Percentiles rank a stretch among this genome's conserved stretches.
Conservation (phyloP, 2,329 filamentous ascomycete species). For the Sporothrix phasma region DNA sequence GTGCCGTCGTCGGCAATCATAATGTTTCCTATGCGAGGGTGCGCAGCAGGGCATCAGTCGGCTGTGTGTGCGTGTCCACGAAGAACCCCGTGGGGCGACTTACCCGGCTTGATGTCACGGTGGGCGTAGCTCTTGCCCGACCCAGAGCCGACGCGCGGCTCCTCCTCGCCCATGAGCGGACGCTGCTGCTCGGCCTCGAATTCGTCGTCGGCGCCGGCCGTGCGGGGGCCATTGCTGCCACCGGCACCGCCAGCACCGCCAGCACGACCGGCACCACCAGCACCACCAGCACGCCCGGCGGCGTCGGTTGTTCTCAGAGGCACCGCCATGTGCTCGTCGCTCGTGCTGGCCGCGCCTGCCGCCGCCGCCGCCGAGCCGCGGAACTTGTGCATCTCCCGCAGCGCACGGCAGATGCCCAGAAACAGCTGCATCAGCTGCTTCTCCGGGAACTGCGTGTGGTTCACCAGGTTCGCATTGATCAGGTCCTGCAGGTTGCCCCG, state of each 20-base stretch:
- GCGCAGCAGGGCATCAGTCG: neutral
- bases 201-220: constrained; percentile 55
- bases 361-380: constrained; percentile 34
- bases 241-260: constrained; percentile 27
- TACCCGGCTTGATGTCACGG: constrained; percentile 93
- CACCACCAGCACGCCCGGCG: too few species aligned
- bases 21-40: constrained; percentile 58
- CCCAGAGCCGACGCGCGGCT: constrained; percentile 55
- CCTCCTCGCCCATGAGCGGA: constrained; percentile 73
- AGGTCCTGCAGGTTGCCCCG: constrained; percentile 94
- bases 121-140: constrained; percentile 68
- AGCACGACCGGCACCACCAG: constrained; percentile 28
- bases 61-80: too few species aligned
- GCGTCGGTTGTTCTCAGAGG: too few species aligned
- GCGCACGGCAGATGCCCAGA: constrained; percentile 77
- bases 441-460: constrained; percentile 85
- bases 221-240: constrained; percentile 17
- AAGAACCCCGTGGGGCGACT: constrained; percentile 22
- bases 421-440: constrained; percentile 80
- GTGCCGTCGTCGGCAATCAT: constrained; percentile 93
- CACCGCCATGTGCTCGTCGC: constrained; percentile 44
- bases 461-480: constrained; percentile 97
- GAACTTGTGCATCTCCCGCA: constrained; percentile 89
- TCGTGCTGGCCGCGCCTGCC: neutral
- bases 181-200: constrained; percentile 56